Evolutionary conservation across 2,329 filamentous ascomycete species (phyloP).

Genomic region (Trichoderma oligosporum): DNA sequence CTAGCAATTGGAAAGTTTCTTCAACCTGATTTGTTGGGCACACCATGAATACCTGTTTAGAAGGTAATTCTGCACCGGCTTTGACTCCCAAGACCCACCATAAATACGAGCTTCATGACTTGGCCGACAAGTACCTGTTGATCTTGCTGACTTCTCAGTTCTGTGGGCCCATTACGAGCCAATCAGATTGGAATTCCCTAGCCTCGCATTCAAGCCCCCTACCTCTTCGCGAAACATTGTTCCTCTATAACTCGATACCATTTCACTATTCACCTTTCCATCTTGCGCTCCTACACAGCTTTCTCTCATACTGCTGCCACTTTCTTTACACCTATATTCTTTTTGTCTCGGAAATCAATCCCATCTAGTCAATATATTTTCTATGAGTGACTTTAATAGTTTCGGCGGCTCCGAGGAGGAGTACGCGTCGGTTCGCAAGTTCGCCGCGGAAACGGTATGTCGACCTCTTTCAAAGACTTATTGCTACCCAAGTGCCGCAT

Average conservation of each 20-base stretch:
- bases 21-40: background rate
- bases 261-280: constrained; percentile 5
- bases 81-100: background rate
- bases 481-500: background rate
- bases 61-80: background rate
- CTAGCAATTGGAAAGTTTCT: background rate
- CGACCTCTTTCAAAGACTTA: background rate
- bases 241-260: constrained; percentile 3
- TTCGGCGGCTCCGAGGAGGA: constrained; percentile 76
- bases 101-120: constrained; percentile 5
- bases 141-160: background rate
- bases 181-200: background rate
- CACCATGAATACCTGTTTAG: background rate
- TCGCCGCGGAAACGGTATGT: constrained; percentile 70
- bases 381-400: constrained; percentile 67
- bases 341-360: background rate
- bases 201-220: constrained; percentile 9
- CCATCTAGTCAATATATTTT: constrained; percentile 16
- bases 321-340: background rate
- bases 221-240: constrained; percentile 6
- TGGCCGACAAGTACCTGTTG: constrained; percentile 11
- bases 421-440: constrained; percentile 74
- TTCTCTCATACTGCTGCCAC: background rate
- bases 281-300: constrained; percentile 11
- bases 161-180: background rate